Percentiles rank a stretch among this genome's conserved stretches.
Evolutionary conservation across 176 grass and related monocot genomes (phyloP).

Genomic region (Musa troglodytarum): DNA sequence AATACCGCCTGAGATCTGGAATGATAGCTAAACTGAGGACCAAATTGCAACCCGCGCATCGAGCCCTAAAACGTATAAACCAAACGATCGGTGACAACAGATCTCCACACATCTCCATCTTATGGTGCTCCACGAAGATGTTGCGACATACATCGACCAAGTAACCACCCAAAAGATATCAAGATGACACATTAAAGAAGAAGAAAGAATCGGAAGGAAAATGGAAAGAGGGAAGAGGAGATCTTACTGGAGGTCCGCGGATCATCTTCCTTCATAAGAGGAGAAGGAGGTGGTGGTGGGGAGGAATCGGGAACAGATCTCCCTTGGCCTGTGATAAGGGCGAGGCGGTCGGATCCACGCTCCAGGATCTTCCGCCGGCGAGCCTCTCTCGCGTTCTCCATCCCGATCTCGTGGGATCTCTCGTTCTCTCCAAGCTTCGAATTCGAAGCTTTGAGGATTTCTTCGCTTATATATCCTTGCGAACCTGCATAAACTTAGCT

Average conservation of each 20-base stretch:
- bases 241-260: not conserved
- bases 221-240: not conserved
- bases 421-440: not conserved
- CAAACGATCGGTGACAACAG: not conserved
- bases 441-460: too few species aligned
- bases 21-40: too few species aligned
- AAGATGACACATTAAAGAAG: not conserved
- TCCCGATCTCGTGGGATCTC: slow-evolving; percentile 12
- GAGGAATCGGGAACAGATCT: slow-evolving; percentile 12
- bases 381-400: slow-evolving; percentile 41
- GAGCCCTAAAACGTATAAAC: not conserved
- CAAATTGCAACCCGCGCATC: not conserved
- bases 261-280: not conserved
- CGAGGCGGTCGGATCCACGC: slow-evolving; percentile 72
- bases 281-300: slow-evolving; percentile 25
- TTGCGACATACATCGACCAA: not conserved
- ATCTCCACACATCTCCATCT: not conserved
- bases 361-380: slow-evolving; percentile 62
- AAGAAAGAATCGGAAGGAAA: not conserved
- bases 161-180: not conserved
- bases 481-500: too few species aligned
- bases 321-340: slow-evolving; percentile 58
- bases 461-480: too few species aligned
- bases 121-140: too few species aligned
- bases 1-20: too few species aligned